These are phyloP conservation scores for Capsella rubella DNA, from an alignment of 441 rosid species.

Conservation along the genomic window DNA sequence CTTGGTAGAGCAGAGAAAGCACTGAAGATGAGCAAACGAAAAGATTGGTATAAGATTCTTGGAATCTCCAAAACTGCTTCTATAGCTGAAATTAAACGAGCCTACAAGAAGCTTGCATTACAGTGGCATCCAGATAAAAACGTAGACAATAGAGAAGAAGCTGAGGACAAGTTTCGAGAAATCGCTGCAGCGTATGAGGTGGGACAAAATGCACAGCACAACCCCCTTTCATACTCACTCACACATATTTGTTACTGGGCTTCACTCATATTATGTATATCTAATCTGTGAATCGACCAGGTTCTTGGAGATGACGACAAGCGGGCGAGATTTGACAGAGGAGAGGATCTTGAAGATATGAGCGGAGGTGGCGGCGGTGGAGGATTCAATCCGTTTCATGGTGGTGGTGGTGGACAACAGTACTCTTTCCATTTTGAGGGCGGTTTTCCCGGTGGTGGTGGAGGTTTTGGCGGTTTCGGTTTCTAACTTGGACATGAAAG, in stretches of 20 bases:
- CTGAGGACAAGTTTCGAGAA: constrained; percentile 86
- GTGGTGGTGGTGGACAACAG: constrained; percentile 74
- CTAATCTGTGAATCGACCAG: constrained; percentile 48
- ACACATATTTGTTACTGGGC: neutral
- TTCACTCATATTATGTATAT: neutral
- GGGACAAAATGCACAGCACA: neutral
- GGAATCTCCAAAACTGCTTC: constrained; percentile 86
- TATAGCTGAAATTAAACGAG: constrained; percentile 81
- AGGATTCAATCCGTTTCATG: constrained; percentile 82
- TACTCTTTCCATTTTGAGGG: constrained; percentile 87
- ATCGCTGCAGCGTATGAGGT: constrained; percentile 99
- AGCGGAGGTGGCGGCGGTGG: constrained; percentile 81
- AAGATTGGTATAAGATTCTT: constrained; percentile 95
- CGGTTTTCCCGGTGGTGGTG: constrained; percentile 90
- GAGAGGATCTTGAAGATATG: constrained; percentile 95
- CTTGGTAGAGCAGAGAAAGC: constrained; percentile 91
- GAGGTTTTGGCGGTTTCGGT: constrained; percentile 74
- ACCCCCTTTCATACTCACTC: neutral
- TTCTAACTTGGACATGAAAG: constrained; percentile 51
- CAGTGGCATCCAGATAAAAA: constrained; percentile 99
- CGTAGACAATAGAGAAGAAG: constrained; percentile 89
- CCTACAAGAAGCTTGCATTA: constrained; percentile 95
- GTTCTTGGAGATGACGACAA: constrained; percentile 94
- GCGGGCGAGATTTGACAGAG: constrained; percentile 87
- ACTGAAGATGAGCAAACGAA: constrained; percentile 92